Evolutionary conservation across 495 filamentous ascomycete species (phyloP).

Genomic region (Cairneyella variabilis): DNA sequence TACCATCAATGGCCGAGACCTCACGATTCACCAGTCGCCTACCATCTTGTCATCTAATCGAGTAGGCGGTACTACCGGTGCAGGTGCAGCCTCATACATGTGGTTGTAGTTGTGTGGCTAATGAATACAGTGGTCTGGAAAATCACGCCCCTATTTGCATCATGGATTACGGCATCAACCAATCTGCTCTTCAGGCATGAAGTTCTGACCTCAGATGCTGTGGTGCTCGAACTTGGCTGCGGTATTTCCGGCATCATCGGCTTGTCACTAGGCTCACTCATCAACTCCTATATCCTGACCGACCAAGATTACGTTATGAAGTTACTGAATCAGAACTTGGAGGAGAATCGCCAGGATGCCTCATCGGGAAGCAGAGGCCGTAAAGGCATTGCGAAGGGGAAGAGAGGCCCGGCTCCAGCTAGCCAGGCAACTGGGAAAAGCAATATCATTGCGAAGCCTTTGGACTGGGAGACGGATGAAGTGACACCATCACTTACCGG

Average conservation of each 20-base stretch:
- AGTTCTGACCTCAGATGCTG: constrained; percentile 51
- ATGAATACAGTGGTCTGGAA: constrained; percentile 74
- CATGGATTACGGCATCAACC: constrained; percentile 64
- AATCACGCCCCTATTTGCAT: constrained; percentile 80
- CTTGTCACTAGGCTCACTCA: constrained; percentile 54
- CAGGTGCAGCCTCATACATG: no score
- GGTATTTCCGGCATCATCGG: constrained; percentile 78
- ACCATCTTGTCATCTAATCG: constrained; percentile 72
- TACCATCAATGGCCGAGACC: constrained; percentile 62
- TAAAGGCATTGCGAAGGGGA: constrained; percentile 26
- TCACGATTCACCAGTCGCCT: constrained; percentile 83
- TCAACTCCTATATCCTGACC: constrained; percentile 71
- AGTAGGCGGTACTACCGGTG: constrained; percentile 84
- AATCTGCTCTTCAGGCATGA: constrained; percentile 61
- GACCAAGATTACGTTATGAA: constrained; percentile 84
- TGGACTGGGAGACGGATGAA: constrained; percentile 70
- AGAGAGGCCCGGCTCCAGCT: constrained; percentile 8
- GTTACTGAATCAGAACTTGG: constrained; percentile 70
- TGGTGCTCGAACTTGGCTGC: constrained; percentile 78
- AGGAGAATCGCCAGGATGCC: constrained; percentile 46
- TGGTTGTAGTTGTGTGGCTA: no score
- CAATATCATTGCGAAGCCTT: constrained; percentile 44
- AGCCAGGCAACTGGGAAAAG: constrained; percentile 6
- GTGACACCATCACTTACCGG: constrained; percentile 37
- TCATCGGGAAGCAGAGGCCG: constrained; percentile 21